Percentiles rank a stretch among this genome's conserved stretches.
Evolutionary conservation across 2,329 filamentous ascomycete genomes (phyloP).

Genomic region (Aspergillus awamori): DNA sequence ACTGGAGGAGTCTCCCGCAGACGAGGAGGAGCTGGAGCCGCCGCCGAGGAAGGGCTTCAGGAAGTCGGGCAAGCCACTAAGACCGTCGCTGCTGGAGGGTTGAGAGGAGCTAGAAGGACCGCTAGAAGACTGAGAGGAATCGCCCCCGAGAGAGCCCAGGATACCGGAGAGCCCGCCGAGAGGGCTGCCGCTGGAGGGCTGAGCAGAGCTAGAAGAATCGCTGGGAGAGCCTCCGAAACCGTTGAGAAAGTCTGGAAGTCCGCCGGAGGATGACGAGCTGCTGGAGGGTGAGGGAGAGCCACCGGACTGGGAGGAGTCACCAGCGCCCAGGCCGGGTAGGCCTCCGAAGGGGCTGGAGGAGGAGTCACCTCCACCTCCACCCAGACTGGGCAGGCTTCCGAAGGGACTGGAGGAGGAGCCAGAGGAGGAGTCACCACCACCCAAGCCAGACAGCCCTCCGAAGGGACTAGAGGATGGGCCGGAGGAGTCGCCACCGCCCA

Average conservation of each 20-base stretch:
- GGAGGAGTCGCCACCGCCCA: neutral
- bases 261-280: neutral
- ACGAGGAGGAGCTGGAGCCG: neutral
- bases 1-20: neutral
- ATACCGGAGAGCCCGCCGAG: neutral
- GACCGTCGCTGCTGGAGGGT: neutral
- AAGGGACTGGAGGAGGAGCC: neutral
- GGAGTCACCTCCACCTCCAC: neutral
- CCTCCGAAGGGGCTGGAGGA: neutral
- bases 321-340: neutral
- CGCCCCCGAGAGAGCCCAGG: neutral
- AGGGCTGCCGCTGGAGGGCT: neutral
- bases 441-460: neutral
- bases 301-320: neutral
- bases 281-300: neutral
- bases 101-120: neutral
- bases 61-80: neutral
- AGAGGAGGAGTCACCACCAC: neutral
- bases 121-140: neutral
- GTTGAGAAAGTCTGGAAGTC: neutral
- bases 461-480: neutral
- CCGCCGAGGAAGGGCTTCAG: neutral
- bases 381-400: neutral
- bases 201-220: neutral
- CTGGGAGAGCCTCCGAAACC: neutral